Evolutionary conservation across 345 rosid genomes (phyloP).

Genomic region (Populus alba): DNA sequence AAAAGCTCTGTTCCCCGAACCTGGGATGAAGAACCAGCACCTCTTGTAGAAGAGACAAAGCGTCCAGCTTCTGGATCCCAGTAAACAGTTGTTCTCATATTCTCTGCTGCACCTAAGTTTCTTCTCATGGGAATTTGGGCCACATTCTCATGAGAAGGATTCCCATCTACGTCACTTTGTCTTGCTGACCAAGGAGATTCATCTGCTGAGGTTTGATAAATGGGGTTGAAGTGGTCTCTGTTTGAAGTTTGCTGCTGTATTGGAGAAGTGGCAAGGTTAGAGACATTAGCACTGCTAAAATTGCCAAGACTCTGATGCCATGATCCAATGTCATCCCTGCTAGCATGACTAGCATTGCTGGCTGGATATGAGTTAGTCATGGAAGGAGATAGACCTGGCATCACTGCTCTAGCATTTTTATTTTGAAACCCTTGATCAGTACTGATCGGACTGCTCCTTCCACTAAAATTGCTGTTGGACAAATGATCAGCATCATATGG

Average conservation of each 20-base stretch:
- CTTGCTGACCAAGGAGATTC: conserved; percentile 53
- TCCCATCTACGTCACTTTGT: conserved; percentile 35
- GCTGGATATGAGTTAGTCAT: conserved; percentile 48
- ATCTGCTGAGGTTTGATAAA: conserved; percentile 54
- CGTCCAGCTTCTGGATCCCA: conserved; percentile 94
- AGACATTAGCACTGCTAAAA: conserved; percentile 54
- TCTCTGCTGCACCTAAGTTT: conserved; percentile 36
- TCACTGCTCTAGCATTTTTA: conserved; percentile 35
- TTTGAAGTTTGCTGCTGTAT: conserved; percentile 40
- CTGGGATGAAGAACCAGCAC: conserved; percentile 32
- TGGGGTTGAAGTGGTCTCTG: conserved; percentile 72
- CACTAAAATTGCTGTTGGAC: conserved; percentile 66
- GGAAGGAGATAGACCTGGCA: conserved; percentile 29
- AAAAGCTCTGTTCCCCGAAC: conserved; percentile 51
- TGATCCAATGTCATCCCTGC: conserved; percentile 55
- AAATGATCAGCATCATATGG: conserved; percentile 50
- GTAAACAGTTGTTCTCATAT: conserved; percentile 50
- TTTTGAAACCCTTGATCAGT: conserved; percentile 44
- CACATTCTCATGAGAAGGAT: conserved; percentile 18
- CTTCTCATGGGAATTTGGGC: conserved; percentile 38
- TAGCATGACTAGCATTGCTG: conserved; percentile 53
- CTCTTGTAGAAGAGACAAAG: conserved; percentile 51
- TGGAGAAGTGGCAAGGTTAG: conserved; percentile 43
- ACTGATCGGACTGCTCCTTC: conserved; percentile 71
- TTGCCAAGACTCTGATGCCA: conserved; percentile 55